phyloP scores from a whole-genome alignment of 352 stramenopile species.

The Globisporangium perplexum region DNA sequence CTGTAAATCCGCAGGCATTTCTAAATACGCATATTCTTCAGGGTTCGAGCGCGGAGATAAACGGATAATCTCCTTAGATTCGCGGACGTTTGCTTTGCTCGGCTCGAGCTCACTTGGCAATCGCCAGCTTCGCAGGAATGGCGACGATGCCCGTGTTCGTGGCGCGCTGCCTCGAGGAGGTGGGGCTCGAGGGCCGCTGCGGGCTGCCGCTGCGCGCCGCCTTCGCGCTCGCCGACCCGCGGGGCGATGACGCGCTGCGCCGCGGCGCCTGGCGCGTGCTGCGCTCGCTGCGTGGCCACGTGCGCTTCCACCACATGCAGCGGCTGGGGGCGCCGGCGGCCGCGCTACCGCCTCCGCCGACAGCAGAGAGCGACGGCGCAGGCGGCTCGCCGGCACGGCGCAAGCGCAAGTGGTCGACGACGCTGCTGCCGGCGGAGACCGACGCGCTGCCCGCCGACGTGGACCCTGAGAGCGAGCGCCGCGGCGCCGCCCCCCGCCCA shows the following conservation, averaged over 20 bases:
- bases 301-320: constrained; percentile 65
- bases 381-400: constrained; percentile 13
- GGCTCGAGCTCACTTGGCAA: background rate
- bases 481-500: constrained; percentile 15
- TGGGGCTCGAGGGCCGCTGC: constrained; percentile 70
- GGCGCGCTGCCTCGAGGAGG: constrained; percentile 74
- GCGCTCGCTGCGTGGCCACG: constrained; percentile 39
- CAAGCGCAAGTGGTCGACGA: constrained; percentile 78
- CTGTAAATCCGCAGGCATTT: no score
- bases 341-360: constrained; percentile 1
- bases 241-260: constrained; percentile 46
- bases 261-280: constrained; percentile 61
- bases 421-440: constrained; percentile 19
- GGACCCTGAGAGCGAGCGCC: background rate
- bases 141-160: constrained; percentile 60
- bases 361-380: background rate
- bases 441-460: background rate
- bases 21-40: no score
- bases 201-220: constrained; percentile 55
- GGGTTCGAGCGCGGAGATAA: no score
- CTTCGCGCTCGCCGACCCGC: constrained; percentile 51
- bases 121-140: background rate
- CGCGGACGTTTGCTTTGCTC: no score
- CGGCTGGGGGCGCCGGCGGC: constrained; percentile 9
- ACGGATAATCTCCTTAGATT: no score